phyloP scores from a whole-genome alignment of 495 filamentous ascomycete genomes.

The Podospora bellae-mahoneyi region DNA sequence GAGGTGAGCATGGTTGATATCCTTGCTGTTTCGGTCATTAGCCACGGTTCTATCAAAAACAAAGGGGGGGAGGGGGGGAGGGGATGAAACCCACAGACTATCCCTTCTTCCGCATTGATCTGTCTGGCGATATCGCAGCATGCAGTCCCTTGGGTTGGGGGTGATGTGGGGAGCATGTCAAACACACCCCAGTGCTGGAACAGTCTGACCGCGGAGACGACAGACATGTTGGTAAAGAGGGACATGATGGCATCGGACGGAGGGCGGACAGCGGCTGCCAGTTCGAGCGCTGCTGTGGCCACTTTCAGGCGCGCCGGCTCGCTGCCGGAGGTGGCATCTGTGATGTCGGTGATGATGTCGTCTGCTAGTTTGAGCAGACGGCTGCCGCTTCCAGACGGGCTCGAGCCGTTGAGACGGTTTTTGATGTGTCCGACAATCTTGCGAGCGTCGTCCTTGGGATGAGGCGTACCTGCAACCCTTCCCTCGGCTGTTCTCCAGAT shows the following conservation, averaged over 20 bases:
- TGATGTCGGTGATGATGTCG: conserved; percentile 16
- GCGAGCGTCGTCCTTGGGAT: background rate
- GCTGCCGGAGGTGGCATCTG: conserved; percentile 8
- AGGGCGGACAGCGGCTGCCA: conserved; percentile 21
- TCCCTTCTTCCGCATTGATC: background rate
- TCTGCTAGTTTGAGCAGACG: conserved; percentile 18
- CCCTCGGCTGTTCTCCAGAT: background rate
- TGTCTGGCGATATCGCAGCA: background rate
- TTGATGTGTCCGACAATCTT: background rate
- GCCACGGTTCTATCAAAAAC: no score
- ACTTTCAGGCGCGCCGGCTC: conserved; percentile 13
- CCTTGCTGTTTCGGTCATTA: background rate
- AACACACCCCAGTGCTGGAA: conserved; percentile 38
- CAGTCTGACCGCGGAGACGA: conserved; percentile 31
- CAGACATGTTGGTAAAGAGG: conserved; percentile 26
- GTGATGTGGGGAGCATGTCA: conserved; percentile 28
- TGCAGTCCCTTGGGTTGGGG: conserved; percentile 22
- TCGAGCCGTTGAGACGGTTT: background rate
- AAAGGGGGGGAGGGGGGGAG: no score
- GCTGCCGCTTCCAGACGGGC: background rate
- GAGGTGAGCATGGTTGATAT: conserved; percentile 36
- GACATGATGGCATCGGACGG: conserved; percentile 30
- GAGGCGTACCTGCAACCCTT: no score
- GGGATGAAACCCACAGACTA: background rate
- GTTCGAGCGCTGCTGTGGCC: conserved; percentile 17